Evolutionary conservation across 306 rosid species (phyloP), one percentile per base, ranked within the genome.

Genomic region (Fagus sylvatica): DNA sequence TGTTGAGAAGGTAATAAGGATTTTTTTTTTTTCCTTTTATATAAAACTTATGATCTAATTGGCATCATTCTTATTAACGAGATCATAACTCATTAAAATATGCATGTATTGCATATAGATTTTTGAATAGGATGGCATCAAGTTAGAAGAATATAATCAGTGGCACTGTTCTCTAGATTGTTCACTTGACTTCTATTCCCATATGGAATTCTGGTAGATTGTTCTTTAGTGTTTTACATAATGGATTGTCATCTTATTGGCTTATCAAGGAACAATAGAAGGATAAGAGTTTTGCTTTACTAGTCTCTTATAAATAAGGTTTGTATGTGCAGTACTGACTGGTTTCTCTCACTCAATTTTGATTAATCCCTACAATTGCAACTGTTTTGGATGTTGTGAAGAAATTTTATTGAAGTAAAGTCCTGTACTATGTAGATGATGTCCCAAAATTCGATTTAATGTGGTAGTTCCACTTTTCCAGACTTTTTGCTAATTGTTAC

Each of bases 1-100:
- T 72, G 87, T 90, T 75, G 89, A 80, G 62, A 90, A 92, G 96
- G 95, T 92, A 88, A 72, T 13, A 78, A 42, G 46, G 37, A 7
- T 1, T n/a, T 75, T 59, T 71, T 30, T 75, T 64, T 43, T 30
- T 17, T 37, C 46, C 34, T 37, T 33, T 37, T 32, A 37, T 37
- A 2, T 64, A 64, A 37, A 34, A 37, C 11, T 64, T 37, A 15
- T 5, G 7, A 34, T 34, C 19, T 64, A 46, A 6, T 64, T 64
- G 8, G 2, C 48, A 17, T 6, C 48, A 17, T 65, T 37, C 70
- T 15, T 37, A 17, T 37, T 16, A 6, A 36, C 7, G 48, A 65
- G 28, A 36, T 37, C 48, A 65, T 65, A 39, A 65, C 30, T 65
- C 15, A 57, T 9, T 37, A 62, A 36, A 36, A 15, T 39, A 34